Evolutionary conservation across 352 stramenopile genomes (phyloP).

Genomic region (Pythium grandisporangium): DNA sequence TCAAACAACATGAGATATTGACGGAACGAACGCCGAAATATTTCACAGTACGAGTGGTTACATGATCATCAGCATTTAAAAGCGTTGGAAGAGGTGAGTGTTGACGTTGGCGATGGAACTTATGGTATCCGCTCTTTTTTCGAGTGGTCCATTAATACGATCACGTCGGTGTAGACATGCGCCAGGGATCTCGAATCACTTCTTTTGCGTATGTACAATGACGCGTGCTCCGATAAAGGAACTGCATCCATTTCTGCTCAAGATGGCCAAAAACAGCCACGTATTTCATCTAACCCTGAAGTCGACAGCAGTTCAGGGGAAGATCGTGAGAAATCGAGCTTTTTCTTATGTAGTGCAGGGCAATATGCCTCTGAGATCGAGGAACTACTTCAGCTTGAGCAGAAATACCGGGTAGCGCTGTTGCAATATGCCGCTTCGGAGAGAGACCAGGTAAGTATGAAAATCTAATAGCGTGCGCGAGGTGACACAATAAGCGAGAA

Average conservation of each 20-base stretch:
- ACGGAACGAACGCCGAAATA: no score
- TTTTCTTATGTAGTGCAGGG: not conserved
- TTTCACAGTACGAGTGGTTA: constrained; percentile 65
- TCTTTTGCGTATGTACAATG: constrained; percentile 57
- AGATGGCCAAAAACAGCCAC: constrained; percentile 8
- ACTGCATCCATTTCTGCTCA: not conserved
- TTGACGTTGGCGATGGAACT: not conserved
- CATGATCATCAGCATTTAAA: constrained; percentile 52
- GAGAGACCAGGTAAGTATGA: constrained; percentile 54
- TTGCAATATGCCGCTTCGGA: constrained; percentile 47
- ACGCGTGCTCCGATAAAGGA: constrained; percentile 21
- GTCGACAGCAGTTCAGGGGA: no score
- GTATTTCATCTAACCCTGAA: no score
- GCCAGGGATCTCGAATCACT: constrained; percentile 56
- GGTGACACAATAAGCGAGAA: no score
- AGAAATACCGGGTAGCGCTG: constrained; percentile 33
- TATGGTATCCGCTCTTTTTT: not conserved
- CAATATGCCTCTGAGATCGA: constrained; percentile 35
- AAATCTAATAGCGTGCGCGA: no score
- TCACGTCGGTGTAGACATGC: constrained; percentile 20
- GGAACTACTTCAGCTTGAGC: constrained; percentile 36
- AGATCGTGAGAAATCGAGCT: no score
- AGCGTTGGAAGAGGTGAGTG: constrained; percentile 49
- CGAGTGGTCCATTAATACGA: not conserved
- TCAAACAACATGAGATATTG: no score